Base-by-base conservation (phyloP, 1,139 yeast genomes). In the Blastobotrys aristatus region DNA sequence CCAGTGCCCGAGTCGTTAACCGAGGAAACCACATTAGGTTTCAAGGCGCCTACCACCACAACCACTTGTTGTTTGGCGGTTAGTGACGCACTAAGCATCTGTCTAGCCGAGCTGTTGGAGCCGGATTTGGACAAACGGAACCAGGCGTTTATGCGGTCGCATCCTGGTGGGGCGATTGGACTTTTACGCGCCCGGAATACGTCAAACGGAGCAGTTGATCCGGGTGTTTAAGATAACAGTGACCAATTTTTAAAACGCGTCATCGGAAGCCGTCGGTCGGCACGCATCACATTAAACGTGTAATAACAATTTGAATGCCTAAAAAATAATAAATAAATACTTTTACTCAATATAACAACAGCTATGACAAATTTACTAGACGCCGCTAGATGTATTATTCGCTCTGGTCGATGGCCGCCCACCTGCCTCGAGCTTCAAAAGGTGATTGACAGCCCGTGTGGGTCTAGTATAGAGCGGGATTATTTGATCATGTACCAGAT, bases 111-210 rank as follows among this genome's bases (percentile, higher is more conserved):
- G 59, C 64, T 82, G 63, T 73, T 82, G 44, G 82, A 81, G 50
- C 70, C 69, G 5, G 88, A 84, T 59, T 67, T 72, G 34, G 63
- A 68, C 35, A 70, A 73, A 51, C 70, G 95, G 44, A 75, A 74
- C 53, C 69, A 65, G 50, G 64, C 74, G 43, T 88, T 88, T 64
- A 80, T 84, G 7, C 74, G 74, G 52, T 76, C 83, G 60, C 96
- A 88, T 60, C 96, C 96, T 1, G 96, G 96, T 30, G 96, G 96
- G 22, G 85, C 94, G 1, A 87, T 88, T 57, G 96, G 96, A 10
- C 18, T 32, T 20, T 11, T n/a, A 11, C 11, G 31, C n/a, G 11
- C 31, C n/a, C 31, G n/a, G 11, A 27, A 31, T 11, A 6, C 18
- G 22, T 2, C 16, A 5, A 34, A 18, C 24, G 20, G 4, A 17